Evolutionary conservation across 306 rosid species (phyloP), one percentile per base, ranked within the genome.

Genomic region (Fagus crenata): DNA sequence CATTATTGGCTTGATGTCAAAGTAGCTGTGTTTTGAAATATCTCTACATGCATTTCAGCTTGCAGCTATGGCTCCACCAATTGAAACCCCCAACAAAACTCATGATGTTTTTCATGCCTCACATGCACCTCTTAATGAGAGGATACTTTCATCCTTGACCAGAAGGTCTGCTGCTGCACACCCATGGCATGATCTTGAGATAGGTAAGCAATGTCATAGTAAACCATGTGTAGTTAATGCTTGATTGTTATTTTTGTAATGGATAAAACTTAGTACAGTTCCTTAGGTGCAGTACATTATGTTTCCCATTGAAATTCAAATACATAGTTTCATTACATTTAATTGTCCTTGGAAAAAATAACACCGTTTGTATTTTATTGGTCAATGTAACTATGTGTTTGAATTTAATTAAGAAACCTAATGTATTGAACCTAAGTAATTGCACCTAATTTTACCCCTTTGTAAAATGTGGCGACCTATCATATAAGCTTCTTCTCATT

Each of bases 151-250:
- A 17, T 95, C 98, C 69, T 76, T 95, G 97, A 87, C 97, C 40
- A 87, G 98, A 85, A 90, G 97, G 74, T 90, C 97, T 51, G 92
- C 85, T 46, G 98, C 98, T 82, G 98, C 98, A 14, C 98, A 95
- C 82, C 98, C 98, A 13, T 95, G 98, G 98, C 98, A 95, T 81
- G 98, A 95, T 89, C 97, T 95, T 69, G 98, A 95, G 91, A 95
- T 95, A 40, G 98, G 98, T 90, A 84, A 76, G 76, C 67, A 11
- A 49, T 67, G 22, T 75, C 6, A 56, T 39, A 72, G 7, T 74
- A 71, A 64, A 33, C 9, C 58, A 5, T 36, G 9, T 53, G 40
- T 1, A 54, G 12, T 49, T 49, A 22, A 51, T 60, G 35, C 37
- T 37, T 36, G 35, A 5, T 59, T 15, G 58, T 60, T 59, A 11